These are phyloP conservation scores for Psilocybe tampanensis DNA, from an alignment of 768 basidiomycete genomes.

Conservation along the genomic window DNA sequence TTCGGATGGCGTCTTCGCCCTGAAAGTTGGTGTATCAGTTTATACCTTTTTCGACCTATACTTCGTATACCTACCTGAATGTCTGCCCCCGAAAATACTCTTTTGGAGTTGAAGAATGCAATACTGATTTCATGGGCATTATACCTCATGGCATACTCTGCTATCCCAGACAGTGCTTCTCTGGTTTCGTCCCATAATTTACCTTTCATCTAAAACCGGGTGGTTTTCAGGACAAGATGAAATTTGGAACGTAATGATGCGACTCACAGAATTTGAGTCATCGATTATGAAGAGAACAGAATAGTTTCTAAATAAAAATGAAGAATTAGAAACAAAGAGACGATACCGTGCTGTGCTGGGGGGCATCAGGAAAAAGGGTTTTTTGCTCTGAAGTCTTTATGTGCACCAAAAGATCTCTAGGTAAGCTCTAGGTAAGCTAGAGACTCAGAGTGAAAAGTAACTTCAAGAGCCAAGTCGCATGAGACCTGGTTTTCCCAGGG, in stretches of 20 bases:
- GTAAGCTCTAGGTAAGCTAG: too few relatives aligned
- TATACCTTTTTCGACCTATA: not conserved
- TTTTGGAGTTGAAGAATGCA: conserved; percentile 26
- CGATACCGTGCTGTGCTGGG: too few relatives aligned
- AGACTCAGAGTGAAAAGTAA: too few relatives aligned
- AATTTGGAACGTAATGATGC: not conserved
- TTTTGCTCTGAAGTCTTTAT: too few relatives aligned
- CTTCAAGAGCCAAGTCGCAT: too few relatives aligned
- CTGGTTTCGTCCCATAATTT: conserved; percentile 26
- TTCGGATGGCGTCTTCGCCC: conserved; percentile 20
- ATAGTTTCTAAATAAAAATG: not conserved
- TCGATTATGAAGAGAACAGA: not conserved
- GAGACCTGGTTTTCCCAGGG: too few relatives aligned
- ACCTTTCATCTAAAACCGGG: not conserved
- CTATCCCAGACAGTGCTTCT: conserved; percentile 30
- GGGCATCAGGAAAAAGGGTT: too few relatives aligned
- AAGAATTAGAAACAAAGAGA: too few relatives aligned
- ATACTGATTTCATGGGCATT: conserved; percentile 27
- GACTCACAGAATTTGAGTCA: not conserved
- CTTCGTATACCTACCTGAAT: not conserved
- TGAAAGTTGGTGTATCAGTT: conserved; percentile 1
- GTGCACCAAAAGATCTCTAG: too few relatives aligned
- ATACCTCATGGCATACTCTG: conserved; percentile 28
- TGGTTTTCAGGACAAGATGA: not conserved
- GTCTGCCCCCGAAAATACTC: not conserved